Evolutionary conservation across 192 early-diverging fungal species (phyloP), one percentile per base, ranked within the genome.

Genomic region (Chytriomyces sp.): DNA sequence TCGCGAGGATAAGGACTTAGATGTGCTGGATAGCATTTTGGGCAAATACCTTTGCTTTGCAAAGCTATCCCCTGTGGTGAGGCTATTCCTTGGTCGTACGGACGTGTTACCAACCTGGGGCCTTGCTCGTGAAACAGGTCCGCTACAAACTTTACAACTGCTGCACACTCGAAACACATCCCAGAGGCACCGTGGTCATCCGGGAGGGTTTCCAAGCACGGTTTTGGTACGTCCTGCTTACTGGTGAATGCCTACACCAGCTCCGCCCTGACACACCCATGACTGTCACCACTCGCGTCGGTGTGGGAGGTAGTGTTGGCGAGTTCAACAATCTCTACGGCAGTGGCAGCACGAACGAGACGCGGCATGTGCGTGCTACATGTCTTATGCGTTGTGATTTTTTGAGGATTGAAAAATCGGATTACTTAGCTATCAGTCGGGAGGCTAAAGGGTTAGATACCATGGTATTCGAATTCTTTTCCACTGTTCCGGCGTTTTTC

Each of bases 131-230:
- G 34, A 31, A 17, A 41, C 1, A 74, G 73, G 60, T 64, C 2
- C 61, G 73, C 17, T 74, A 74, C 64, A 74, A 74, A 66, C 73
- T 74, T 4, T 74, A 74, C 64, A 74, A 74, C 53, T 39, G 49
- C 39, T 65, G 63, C 55, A 66, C 59, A 19, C 5, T 74, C 14
- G 73, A 66, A 64, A 30, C 73, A 22, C 55, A 74, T 32, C 52
- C 73, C 26, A 62, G 73, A 52, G 64, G 64, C 22, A 66, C 52
- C 4, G 64, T 74, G 6, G 34, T 74, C 31, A 74, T 74, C 55
- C 61, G 63, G 22, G 73, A 74, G 52, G 73, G 73, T 12, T 52
- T 66, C 37, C 62, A 65, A 55, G 73, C 73, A 19, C 25, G 39
- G 22, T 66, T 33, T 31, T 64, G 59, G 63, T 74, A 74, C 39